phyloP scores from a whole-genome alignment of 441 rosid genomes.

The Populus hybrid region DNA sequence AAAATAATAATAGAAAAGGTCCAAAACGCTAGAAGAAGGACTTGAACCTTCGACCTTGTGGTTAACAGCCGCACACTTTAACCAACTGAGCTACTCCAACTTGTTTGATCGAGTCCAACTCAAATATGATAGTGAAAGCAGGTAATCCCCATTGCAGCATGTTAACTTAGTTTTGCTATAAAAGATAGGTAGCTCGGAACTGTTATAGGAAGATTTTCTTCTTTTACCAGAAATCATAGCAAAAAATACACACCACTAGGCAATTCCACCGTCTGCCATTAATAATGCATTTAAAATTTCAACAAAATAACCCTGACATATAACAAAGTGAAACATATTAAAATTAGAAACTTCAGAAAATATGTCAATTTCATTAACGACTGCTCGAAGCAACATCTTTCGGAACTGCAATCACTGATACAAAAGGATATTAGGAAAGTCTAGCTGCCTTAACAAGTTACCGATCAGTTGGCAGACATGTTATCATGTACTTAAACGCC shows the following conservation, averaged over 20 bases:
- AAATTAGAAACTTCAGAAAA: too few species aligned
- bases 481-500: neutral
- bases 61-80: slow-evolving; percentile 74
- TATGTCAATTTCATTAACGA: neutral
- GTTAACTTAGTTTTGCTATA: too few species aligned
- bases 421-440: neutral
- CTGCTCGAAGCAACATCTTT: neutral
- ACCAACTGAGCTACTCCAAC: slow-evolving; percentile 59
- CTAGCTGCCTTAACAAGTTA: neutral
- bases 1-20: too few species aligned
- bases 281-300: too few species aligned
- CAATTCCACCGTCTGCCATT: too few species aligned
- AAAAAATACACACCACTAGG: too few species aligned
- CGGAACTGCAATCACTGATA: neutral
- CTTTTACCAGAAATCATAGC: too few species aligned
- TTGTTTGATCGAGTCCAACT: neutral
- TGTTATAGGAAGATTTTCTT: too few species aligned
- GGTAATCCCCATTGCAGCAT: too few species aligned
- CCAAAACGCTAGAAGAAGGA: slow-evolving; percentile 42
- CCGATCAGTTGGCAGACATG: neutral
- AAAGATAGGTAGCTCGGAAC: too few species aligned
- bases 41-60: slow-evolving; percentile 66
- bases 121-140: too few species aligned
- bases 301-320: neutral
- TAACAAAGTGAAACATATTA: neutral